Evolutionary conservation across 1,139 yeast genomes (phyloP).

Genomic region (Kodamaea suecica): DNA sequence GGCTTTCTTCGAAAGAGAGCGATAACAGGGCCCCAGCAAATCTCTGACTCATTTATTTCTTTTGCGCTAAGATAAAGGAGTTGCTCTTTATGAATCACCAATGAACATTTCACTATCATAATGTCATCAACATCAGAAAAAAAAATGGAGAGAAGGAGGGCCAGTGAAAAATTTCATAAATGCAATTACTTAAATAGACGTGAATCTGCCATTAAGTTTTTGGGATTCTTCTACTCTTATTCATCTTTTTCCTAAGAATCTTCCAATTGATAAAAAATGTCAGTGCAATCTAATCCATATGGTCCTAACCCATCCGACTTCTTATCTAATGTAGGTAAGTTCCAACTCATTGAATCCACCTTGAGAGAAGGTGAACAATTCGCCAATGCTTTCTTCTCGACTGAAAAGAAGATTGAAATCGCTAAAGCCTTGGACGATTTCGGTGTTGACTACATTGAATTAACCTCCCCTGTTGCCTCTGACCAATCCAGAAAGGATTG

Average conservation of each 20-base stretch:
- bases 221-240: too few relatives aligned
- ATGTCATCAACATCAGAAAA: too few relatives aligned
- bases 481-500: slow-evolving; percentile 93
- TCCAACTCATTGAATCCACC: slow-evolving; percentile 92
- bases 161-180: neutral
- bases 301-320: slow-evolving; percentile 95
- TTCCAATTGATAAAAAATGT: slow-evolving; percentile 1
- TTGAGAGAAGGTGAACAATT: slow-evolving; percentile 98
- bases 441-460: slow-evolving; percentile 96
- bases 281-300: slow-evolving; percentile 60
- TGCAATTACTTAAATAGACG: neutral
- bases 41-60: neutral
- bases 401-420: slow-evolving; percentile 94
- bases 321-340: slow-evolving; percentile 82
- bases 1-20: too few relatives aligned
- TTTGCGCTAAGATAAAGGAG: neutral
- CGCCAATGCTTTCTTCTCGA: slow-evolving; percentile 92
- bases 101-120: too few relatives aligned
- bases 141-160: too few relatives aligned
- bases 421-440: slow-evolving; percentile 97
- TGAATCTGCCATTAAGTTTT: neutral
- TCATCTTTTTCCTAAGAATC: too few relatives aligned
- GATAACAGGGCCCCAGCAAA: neutral
- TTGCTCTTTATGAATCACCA: too few relatives aligned
- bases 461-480: slow-evolving; percentile 96